These are phyloP conservation scores for Vaccinium darrowii DNA, from an alignment of 148 eudicot genomes.

Conservation along the genomic window DNA sequence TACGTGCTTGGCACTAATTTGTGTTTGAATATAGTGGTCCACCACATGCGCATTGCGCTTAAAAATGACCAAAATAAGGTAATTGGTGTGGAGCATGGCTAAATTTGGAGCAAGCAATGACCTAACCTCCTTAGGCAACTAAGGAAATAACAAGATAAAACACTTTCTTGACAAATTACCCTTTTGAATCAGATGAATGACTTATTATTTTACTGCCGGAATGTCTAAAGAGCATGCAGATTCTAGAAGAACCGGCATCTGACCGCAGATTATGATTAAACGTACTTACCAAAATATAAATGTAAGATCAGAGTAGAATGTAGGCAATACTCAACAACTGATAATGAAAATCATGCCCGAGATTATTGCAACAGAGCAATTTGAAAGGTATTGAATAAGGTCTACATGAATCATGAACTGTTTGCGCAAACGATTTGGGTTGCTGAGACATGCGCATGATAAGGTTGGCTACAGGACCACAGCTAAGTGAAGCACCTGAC, in stretches of 20 bases:
- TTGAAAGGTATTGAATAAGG: neutral
- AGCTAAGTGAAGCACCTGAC: neutral
- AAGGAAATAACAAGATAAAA: neutral
- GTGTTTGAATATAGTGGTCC: neutral
- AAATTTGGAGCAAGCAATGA: neutral
- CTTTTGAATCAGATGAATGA: neutral
- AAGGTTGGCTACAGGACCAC: neutral
- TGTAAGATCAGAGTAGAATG: neutral
- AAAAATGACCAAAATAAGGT: neutral
- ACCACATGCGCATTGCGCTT: neutral
- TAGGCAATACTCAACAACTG: neutral
- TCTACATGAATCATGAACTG: neutral
- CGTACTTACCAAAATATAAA: neutral
- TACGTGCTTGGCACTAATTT: neutral
- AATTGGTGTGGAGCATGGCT: neutral
- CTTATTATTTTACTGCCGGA: neutral
- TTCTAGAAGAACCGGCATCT: neutral
- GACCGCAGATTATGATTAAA: neutral
- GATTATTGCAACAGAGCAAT: neutral
- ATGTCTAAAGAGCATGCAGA: constrained; percentile 7
- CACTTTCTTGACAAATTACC: neutral
- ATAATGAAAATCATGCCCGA: neutral
- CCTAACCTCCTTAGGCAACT: neutral
- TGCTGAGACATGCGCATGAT: neutral
- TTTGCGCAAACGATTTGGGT: too few relatives aligned